Evolutionary conservation across 768 basidiomycete genomes (phyloP).

Genomic region (Stropharia rugosoannulata): DNA sequence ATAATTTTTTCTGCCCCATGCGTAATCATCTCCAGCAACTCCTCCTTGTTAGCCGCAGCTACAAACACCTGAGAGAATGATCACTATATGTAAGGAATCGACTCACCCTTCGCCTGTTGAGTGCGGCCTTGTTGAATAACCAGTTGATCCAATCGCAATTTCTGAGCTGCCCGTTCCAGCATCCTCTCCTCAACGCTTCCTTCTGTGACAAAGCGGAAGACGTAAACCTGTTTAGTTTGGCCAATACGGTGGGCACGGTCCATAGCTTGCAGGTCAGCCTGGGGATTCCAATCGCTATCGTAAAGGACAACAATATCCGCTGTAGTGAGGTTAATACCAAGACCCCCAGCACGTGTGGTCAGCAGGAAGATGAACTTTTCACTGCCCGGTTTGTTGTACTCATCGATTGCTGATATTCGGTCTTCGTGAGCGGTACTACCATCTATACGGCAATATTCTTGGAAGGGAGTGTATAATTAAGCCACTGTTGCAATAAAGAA

Average conservation of each 20-base stretch:
- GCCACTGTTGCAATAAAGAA: background rate
- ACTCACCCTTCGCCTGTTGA: slow-evolving; percentile 72
- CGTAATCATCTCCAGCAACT: slow-evolving; percentile 96
- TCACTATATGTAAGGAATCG: background rate
- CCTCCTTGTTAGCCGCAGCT: slow-evolving; percentile 94
- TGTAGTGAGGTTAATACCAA: slow-evolving; percentile 94
- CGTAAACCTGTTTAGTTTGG: slow-evolving; percentile 96
- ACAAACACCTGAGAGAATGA: slow-evolving; percentile 1
- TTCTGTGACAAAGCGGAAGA: slow-evolving; percentile 96
- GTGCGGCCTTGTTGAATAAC: slow-evolving; percentile 96
- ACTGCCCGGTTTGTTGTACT: slow-evolving; percentile 91
- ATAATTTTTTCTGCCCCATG: slow-evolving; percentile 98
- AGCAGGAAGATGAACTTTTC: slow-evolving; percentile 97
- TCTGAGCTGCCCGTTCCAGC: slow-evolving; percentile 93
- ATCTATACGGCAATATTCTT: slow-evolving; percentile 96
- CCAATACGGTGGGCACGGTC: slow-evolving; percentile 96
- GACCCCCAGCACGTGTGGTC: slow-evolving; percentile 94
- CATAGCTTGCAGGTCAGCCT: slow-evolving; percentile 99
- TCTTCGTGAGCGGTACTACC: slow-evolving; percentile 96
- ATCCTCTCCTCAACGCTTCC: slow-evolving; percentile 96
- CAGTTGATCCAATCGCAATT: slow-evolving; percentile 90
- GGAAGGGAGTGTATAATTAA: slow-evolving; percentile 3
- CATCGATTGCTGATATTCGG: slow-evolving; percentile 93
- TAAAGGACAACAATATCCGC: slow-evolving; percentile 96
- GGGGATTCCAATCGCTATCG: slow-evolving; percentile 99